A percentile compares a stretch with the other conserved stretches of the same genome.
These are phyloP conservation scores for Penicillium sp. DNA, from an alignment of 2,329 filamentous ascomycete genomes.

Conservation along the genomic window DNA sequence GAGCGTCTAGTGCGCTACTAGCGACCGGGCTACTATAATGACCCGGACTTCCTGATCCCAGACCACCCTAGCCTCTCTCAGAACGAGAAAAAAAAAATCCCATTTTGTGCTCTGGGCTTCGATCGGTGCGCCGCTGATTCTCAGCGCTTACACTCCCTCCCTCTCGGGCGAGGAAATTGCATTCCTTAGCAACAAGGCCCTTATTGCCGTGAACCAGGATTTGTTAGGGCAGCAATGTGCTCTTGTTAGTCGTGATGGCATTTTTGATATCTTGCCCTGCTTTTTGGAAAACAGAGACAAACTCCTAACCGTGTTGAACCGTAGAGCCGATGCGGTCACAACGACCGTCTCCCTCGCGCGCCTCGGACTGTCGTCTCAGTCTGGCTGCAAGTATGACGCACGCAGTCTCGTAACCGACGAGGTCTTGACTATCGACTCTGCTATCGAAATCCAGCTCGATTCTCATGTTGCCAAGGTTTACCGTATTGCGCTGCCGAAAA, in stretches of 20 bases:
- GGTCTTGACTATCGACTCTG: slow-evolving; percentile 20
- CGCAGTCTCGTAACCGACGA: slow-evolving; percentile 48
- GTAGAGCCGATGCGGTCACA: slow-evolving; percentile 31
- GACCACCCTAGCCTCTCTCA: slow-evolving; percentile 48
- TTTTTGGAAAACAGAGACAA: slow-evolving; percentile 49
- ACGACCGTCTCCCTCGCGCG: slow-evolving; percentile 35
- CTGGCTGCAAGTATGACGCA: slow-evolving; percentile 30
- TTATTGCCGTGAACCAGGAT: slow-evolving; percentile 48
- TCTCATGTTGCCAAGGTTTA: slow-evolving; percentile 46
- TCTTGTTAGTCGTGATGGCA: slow-evolving; percentile 45
- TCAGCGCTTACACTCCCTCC: slow-evolving; percentile 46
- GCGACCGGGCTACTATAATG: slow-evolving; percentile 48
- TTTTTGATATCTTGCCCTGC: slow-evolving; percentile 49
- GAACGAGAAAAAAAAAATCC: slow-evolving; percentile 42
- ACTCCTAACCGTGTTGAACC: slow-evolving; percentile 49
- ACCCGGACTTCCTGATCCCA: slow-evolving; percentile 51
- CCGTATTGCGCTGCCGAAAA: slow-evolving; percentile 38
- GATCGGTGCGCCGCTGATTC: slow-evolving; percentile 50
- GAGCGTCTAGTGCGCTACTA: slow-evolving; percentile 45
- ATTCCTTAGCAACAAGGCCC: slow-evolving; percentile 37
- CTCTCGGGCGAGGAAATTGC: slow-evolving; percentile 35
- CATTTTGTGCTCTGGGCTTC: slow-evolving; percentile 55
- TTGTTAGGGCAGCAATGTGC: slow-evolving; percentile 47
- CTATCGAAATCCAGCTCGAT: slow-evolving; percentile 31
- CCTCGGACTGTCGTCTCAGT: slow-evolving; percentile 36